Conservation (phyloP, 1,284 basidiomycete genomes). For the Tilletia indica region DNA sequence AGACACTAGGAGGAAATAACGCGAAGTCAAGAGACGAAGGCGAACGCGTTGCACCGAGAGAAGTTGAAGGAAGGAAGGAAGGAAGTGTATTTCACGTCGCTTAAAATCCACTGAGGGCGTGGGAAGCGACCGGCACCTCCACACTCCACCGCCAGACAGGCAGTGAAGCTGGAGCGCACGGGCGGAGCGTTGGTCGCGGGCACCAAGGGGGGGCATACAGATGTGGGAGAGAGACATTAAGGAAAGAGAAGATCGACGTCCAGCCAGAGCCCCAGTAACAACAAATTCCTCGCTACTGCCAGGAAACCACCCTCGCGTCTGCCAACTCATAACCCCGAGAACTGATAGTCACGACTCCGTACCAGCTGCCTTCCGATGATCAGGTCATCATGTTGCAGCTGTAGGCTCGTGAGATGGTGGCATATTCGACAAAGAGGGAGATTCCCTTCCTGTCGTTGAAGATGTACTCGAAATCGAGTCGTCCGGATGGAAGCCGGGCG, state of each 20-base stretch:
- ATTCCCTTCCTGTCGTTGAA: not conserved
- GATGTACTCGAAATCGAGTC: not conserved
- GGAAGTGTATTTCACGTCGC: not conserved
- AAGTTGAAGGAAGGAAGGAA: too few relatives aligned
- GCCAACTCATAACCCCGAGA: not conserved
- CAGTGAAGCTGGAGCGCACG: conserved; percentile 1
- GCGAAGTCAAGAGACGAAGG: too few relatives aligned
- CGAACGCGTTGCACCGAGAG: too few relatives aligned
- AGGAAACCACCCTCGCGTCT: not conserved
- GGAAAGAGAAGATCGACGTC: not conserved
- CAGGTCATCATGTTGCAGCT: not conserved
- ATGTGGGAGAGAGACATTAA: not conserved
- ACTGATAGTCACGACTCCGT: not conserved
- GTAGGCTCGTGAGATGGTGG: not conserved
- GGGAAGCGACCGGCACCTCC: conserved; percentile 12
- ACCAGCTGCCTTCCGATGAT: too few relatives aligned
- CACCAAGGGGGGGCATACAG: not conserved
- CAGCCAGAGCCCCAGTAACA: not conserved
- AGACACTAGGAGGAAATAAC: too few relatives aligned
- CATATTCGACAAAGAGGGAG: not conserved
- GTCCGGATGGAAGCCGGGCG: not conserved
- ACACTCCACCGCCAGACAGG: conserved; percentile 1
- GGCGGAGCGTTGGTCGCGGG: conserved; percentile 1
- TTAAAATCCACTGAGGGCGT: not conserved
- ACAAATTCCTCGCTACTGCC: conserved; percentile 7